A percentile compares a stretch with the other conserved stretches of the same genome.
phyloP scores from a whole-genome alignment of 2,329 filamentous ascomycete species.

The Trichoderma asperellum region DNA sequence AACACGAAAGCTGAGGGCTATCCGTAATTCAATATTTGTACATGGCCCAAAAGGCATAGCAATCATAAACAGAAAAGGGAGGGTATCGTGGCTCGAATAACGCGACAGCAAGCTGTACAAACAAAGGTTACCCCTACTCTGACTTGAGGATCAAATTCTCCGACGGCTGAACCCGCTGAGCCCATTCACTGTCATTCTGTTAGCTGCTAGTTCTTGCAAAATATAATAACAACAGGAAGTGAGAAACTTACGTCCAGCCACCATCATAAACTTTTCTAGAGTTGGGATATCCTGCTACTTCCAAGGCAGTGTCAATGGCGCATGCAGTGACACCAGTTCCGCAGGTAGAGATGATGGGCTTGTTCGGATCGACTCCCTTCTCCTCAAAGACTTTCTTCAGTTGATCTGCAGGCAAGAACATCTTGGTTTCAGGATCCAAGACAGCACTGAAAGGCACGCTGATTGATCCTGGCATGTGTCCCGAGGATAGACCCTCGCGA shows the following conservation, averaged over 20 bases:
- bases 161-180: slow-evolving; percentile 63
- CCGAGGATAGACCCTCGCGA: slow-evolving; percentile 80
- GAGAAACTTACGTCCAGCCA: slow-evolving; percentile 85
- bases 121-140: slow-evolving; percentile 34
- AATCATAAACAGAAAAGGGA: slow-evolving; percentile 24
- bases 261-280: slow-evolving; percentile 86
- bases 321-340: slow-evolving; percentile 94
- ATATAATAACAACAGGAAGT: neutral
- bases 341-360: slow-evolving; percentile 84
- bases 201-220: neutral
- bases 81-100: slow-evolving; percentile 30
- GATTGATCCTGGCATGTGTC: slow-evolving; percentile 88
- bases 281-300: slow-evolving; percentile 72
- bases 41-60: slow-evolving; percentile 16
- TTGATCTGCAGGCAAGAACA: slow-evolving; percentile 72
- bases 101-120: slow-evolving; percentile 22
- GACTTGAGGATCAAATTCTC: slow-evolving; percentile 66
- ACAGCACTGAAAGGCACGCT: slow-evolving; percentile 80
- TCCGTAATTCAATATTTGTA: slow-evolving; percentile 27
- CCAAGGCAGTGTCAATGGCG: slow-evolving; percentile 84
- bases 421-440: slow-evolving; percentile 81
- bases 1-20: slow-evolving; percentile 17
- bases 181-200: slow-evolving; percentile 60
- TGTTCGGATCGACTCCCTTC: slow-evolving; percentile 78
- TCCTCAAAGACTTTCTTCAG: slow-evolving; percentile 75